Conservation (phyloP, 1,284 basidiomycete genomes). For the Tylopilus sp. region DNA sequence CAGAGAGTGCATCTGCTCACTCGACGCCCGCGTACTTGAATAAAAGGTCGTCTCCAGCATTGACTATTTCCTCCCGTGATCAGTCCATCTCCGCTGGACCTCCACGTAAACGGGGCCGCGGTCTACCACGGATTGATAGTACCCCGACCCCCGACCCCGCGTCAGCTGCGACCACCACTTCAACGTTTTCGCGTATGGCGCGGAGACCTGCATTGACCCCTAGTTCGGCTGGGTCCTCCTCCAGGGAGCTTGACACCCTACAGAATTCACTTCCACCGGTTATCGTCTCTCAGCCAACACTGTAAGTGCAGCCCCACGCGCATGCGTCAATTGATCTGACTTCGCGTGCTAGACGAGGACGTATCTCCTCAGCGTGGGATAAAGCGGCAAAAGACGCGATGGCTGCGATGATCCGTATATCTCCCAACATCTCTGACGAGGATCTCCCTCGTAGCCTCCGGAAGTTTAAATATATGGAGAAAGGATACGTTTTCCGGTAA, state of each 20-base stretch:
- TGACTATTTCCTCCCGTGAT: constrained; percentile 15
- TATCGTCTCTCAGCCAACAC: constrained; percentile 19
- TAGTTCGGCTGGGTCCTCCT: constrained; percentile 16
- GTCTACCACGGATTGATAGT: constrained; percentile 5
- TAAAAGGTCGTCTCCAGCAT: constrained; percentile 18
- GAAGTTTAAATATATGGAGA: constrained; percentile 51
- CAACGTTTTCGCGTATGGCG: constrained; percentile 10
- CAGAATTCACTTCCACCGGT: constrained; percentile 16
- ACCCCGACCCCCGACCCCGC: constrained; percentile 13
- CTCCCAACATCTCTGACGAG: constrained; percentile 47
- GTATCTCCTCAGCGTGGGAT: constrained; percentile 42
- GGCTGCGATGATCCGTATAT: constrained; percentile 46
- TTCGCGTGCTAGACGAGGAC: constrained; percentile 23
- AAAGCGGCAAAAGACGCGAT: constrained; percentile 32
- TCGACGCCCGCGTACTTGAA: constrained; percentile 5
- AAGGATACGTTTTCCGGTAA: constrained; percentile 45
- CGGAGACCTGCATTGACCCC: constrained; percentile 1
- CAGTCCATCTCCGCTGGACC: constrained; percentile 14
- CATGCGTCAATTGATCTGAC: constrained; percentile 1
- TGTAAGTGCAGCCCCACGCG: constrained; percentile 21
- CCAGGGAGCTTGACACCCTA: constrained; percentile 1
- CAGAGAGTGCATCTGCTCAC: constrained; percentile 1
- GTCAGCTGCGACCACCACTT: constrained; percentile 2
- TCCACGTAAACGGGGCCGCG: constrained; percentile 10
- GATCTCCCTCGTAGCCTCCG: constrained; percentile 40